Evolutionary conservation across 495 filamentous ascomycete genomes (phyloP), one percentile per base, ranked within the genome.

Genomic region (Mycothermus thermophilus): DNA sequence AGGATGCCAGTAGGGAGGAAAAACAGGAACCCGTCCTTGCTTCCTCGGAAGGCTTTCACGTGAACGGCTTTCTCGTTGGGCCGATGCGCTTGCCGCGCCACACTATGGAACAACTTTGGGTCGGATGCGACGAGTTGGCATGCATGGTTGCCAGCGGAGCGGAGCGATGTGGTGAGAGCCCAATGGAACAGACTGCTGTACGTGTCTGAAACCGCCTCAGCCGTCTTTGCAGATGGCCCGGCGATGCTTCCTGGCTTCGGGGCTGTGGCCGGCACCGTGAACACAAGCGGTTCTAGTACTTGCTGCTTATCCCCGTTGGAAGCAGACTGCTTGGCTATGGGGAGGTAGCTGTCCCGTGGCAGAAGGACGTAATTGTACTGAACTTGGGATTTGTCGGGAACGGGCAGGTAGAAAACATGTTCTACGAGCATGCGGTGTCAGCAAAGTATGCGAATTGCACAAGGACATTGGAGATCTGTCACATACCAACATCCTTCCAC

Each of bases 11-110:
- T 77, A 27, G 79, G 72, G 5, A 95, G 65, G 51, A 96, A 80
- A 58, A 93, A 96, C 8, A 97, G 67, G 41, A 77, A 97, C 8
- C 90, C 87, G 55, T 97, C 90, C 69, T 97, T 97, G 46, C 76
- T 87, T 1, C 90, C 90, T 26, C 86, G 70, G 62, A 86, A 87
- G 1, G 79, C 86, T 49, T 88, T 94, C 13, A 93, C 76, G 52
- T 93, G 83, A 43, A 80, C 87, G n/a, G 84, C 85, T 47, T 80
- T 82, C 54, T 95, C 90, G 17, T 74, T 74, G 41, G 93, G 93
- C 10, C 87, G 69, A 48, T 93, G 83, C n/a, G 79, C 62, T 54
- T 96, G 83, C 7, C 74, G 68, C 21, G 78, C 66, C 4, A 74
- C 75, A 42, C 79, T 84, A 38, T 76, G 72, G 58, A 96, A 96